Evolutionary conservation across 1,139 yeast species (phyloP).

Genomic region (Scheffersomyces illinoinensis): DNA sequence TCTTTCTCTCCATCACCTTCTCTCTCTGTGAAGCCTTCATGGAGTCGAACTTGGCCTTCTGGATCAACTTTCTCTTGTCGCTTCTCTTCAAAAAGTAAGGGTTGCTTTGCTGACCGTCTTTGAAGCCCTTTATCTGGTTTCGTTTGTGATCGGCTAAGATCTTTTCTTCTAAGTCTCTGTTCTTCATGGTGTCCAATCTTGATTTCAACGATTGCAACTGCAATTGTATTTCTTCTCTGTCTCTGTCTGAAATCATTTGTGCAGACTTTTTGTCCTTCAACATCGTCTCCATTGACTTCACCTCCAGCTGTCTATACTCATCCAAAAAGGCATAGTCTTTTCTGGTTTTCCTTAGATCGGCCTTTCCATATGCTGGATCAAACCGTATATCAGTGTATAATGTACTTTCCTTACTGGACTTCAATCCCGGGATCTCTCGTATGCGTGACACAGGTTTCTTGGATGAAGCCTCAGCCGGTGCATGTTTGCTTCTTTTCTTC

Average conservation of each 20-base stretch:
- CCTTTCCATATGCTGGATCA: constrained; percentile 85
- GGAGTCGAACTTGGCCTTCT: constrained; percentile 82
- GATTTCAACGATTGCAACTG: constrained; percentile 66
- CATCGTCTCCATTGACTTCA: constrained; percentile 56
- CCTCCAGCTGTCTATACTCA: constrained; percentile 77
- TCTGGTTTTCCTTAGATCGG: constrained; percentile 65
- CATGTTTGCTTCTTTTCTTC: constrained; percentile 60
- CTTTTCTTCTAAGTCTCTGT: constrained; percentile 71
- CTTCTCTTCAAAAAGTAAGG: constrained; percentile 72
- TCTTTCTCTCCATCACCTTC: constrained; percentile 86
- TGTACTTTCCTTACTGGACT: constrained; percentile 24
- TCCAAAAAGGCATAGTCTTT: constrained; percentile 83
- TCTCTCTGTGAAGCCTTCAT: constrained; percentile 86
- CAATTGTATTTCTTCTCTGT: constrained; percentile 55
- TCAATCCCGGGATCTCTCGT: constrained; percentile 71
- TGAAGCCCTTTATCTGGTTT: constrained; percentile 45
- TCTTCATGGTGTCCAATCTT: constrained; percentile 72
- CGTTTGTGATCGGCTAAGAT: constrained; percentile 57
- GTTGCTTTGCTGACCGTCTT: constrained; percentile 49
- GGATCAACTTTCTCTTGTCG: constrained; percentile 81
- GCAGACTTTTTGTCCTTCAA: constrained; percentile 57
- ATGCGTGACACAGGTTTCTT: constrained; percentile 70
- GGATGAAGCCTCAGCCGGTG: constrained; percentile 74
- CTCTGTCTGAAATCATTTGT: constrained; percentile 43
- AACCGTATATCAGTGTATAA: constrained; percentile 81